Percentiles rank a stretch among this genome's conserved stretches.
Evolutionary conservation across 495 filamentous ascomycete species (phyloP).

Genomic region (Penicillium argentinense): DNA sequence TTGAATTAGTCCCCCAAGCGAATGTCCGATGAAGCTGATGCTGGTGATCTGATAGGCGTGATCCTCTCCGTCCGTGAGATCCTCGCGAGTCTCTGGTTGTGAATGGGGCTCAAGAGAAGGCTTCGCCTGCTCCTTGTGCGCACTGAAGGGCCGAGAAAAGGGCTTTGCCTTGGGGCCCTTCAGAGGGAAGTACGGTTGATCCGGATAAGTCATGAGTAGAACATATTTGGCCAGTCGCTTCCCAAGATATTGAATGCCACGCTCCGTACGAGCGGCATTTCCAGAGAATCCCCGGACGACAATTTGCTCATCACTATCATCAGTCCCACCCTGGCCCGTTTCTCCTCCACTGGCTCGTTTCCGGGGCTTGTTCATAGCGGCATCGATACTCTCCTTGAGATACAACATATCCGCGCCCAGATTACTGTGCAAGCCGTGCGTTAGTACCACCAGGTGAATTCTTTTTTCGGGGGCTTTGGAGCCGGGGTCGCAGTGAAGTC

Average conservation of each 20-base stretch:
- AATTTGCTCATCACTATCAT: slow-evolving; percentile 71
- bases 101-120: slow-evolving; percentile 6
- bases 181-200: slow-evolving; percentile 77
- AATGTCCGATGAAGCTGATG: slow-evolving; percentile 95
- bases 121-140: slow-evolving; percentile 23
- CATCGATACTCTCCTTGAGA: slow-evolving; percentile 94
- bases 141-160: slow-evolving; percentile 33
- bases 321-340: slow-evolving; percentile 1
- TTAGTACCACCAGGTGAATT: slow-evolving; percentile 87
- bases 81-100: slow-evolving; percentile 7
- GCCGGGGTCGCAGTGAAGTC: not conserved
- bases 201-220: slow-evolving; percentile 84
- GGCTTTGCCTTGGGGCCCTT: slow-evolving; percentile 53
- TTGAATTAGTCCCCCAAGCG: slow-evolving; percentile 86
- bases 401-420: slow-evolving; percentile 97
- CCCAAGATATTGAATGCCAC: slow-evolving; percentile 93
- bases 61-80: slow-evolving; percentile 30
- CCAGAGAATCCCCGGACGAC: slow-evolving; percentile 90
- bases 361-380: slow-evolving; percentile 67
- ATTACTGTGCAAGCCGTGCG: slow-evolving; percentile 95
- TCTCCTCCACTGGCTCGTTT: no score
- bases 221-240: slow-evolving; percentile 93
- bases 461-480: slow-evolving; percentile 53
- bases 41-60: slow-evolving; percentile 84
- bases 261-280: slow-evolving; percentile 87